phyloP scores from a whole-genome alignment of 2,329 filamentous ascomycete genomes.

The Hymenoscyphus repandus region DNA sequence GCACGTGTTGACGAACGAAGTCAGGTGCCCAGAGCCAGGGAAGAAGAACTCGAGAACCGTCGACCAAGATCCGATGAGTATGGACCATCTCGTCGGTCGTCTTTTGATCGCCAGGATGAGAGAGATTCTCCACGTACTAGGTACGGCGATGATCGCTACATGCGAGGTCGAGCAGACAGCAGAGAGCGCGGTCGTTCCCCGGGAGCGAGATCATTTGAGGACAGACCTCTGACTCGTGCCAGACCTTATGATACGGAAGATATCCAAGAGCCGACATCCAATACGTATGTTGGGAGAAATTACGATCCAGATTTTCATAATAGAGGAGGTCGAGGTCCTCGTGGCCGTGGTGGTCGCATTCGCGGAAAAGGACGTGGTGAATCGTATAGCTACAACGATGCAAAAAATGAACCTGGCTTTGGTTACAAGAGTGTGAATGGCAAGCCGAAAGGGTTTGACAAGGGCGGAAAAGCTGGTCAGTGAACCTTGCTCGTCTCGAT shows the following conservation, averaged over 20 bases:
- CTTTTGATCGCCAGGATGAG: conserved; percentile 19
- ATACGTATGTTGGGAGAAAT: conserved; percentile 23
- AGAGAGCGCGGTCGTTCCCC: conserved; percentile 27
- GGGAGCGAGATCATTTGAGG: conserved; percentile 19
- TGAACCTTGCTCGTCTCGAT: conserved; percentile 16
- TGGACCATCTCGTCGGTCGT: conserved; percentile 14
- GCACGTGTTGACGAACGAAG: conserved; percentile 23
- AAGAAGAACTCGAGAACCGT: conserved; percentile 18
- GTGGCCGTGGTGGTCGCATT: conserved; percentile 26
- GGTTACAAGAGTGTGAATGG: conserved; percentile 21
- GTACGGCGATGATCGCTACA: conserved; percentile 17
- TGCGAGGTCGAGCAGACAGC: conserved; percentile 17
- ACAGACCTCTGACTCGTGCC: conserved; percentile 17
- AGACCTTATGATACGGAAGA: conserved; percentile 18
- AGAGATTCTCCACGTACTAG: conserved; percentile 13
- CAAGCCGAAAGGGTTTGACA: conserved; percentile 24
- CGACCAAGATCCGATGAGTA: conserved; percentile 21
- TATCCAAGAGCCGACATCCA: conserved; percentile 9
- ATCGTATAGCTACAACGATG: conserved; percentile 11
- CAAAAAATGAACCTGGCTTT: conserved; percentile 14
- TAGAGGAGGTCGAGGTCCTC: conserved; percentile 18
- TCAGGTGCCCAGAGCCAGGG: conserved; percentile 11
- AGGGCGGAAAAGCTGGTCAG: conserved; percentile 31
- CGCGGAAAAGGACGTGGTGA: conserved; percentile 24
- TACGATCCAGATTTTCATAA: conserved; percentile 27